Evolutionary conservation across 108 stramenopile species (phyloP).

Genomic region (Pseudonitzschia pungens): DNA sequence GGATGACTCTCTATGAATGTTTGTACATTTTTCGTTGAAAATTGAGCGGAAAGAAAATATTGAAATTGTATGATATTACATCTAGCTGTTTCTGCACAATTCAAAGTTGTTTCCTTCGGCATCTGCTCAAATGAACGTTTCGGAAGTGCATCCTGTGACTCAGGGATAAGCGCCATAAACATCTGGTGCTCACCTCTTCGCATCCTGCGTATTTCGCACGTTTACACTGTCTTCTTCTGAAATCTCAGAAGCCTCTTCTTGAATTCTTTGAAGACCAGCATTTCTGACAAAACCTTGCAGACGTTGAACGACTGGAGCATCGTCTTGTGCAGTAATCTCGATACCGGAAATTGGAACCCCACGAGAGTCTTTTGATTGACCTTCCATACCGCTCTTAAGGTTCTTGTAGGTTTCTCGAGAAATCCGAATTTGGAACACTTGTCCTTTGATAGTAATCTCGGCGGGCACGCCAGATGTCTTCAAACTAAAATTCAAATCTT

Average conservation of each 20-base stretch:
- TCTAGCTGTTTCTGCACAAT: no score
- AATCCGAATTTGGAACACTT: constrained; percentile 62
- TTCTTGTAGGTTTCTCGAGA: constrained; percentile 47
- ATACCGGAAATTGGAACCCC: constrained; percentile 44
- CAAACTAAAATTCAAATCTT: constrained; percentile 17
- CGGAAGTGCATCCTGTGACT: no score
- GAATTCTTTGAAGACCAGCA: constrained; percentile 21
- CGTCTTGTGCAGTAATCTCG: constrained; percentile 42
- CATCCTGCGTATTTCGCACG: no score
- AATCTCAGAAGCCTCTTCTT: constrained; percentile 27
- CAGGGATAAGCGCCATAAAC: no score
- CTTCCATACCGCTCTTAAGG: constrained; percentile 54
- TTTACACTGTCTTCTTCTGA: constrained; percentile 1
- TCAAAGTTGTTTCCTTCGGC: no score
- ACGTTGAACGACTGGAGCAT: constrained; percentile 56
- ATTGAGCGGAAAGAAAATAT: no score
- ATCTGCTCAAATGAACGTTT: no score
- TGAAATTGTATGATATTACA: no score
- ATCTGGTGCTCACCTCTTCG: no score
- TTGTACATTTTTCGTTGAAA: no score
- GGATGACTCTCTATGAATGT: no score
- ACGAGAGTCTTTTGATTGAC: constrained; percentile 47
- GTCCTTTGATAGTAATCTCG: constrained; percentile 64
- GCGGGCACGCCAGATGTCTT: constrained; percentile 35
- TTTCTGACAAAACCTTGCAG: constrained; percentile 60